Conservation (phyloP, 1,284 basidiomycete genomes). For the Pseudozyma tsukubaensis region DNA sequence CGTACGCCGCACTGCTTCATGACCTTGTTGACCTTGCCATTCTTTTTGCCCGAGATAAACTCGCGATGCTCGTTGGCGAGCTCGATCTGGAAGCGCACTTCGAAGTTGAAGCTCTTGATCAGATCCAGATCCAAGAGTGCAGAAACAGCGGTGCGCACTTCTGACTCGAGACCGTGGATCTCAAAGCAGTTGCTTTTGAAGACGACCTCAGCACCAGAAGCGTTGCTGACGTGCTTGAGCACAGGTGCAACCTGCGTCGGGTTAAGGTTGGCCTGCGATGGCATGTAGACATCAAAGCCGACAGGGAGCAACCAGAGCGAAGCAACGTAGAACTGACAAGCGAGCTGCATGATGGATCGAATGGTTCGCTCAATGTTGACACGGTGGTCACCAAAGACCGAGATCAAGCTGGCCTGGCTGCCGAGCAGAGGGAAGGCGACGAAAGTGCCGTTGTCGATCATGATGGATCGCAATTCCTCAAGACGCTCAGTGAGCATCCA, state of each 20-base stretch:
- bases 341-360: constrained; percentile 92
- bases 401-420: constrained; percentile 88
- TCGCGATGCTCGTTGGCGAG: constrained; percentile 97
- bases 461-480: constrained; percentile 88
- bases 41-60: constrained; percentile 77
- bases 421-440: constrained; percentile 92
- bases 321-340: constrained; percentile 94
- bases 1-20: constrained; percentile 79
- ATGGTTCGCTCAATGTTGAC: constrained; percentile 96
- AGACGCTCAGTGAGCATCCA: constrained; percentile 95
- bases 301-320: constrained; percentile 95
- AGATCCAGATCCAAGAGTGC: constrained; percentile 91
- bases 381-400: constrained; percentile 91
- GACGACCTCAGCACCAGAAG: constrained; percentile 91
- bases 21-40: constrained; percentile 72
- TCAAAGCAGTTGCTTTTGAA: constrained; percentile 99
- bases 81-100: constrained; percentile 98
- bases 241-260: constrained; percentile 84
- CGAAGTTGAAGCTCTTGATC: constrained; percentile 93
- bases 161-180: constrained; percentile 92
- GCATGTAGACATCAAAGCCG: constrained; percentile 89
- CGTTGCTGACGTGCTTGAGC: constrained; percentile 85
- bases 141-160: constrained; percentile 86
- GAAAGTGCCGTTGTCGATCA: constrained; percentile 96
- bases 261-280: constrained; percentile 81